These are phyloP conservation scores for Tylopilus sp. DNA, from an alignment of 768 basidiomycete genomes.

Conservation along the genomic window DNA sequence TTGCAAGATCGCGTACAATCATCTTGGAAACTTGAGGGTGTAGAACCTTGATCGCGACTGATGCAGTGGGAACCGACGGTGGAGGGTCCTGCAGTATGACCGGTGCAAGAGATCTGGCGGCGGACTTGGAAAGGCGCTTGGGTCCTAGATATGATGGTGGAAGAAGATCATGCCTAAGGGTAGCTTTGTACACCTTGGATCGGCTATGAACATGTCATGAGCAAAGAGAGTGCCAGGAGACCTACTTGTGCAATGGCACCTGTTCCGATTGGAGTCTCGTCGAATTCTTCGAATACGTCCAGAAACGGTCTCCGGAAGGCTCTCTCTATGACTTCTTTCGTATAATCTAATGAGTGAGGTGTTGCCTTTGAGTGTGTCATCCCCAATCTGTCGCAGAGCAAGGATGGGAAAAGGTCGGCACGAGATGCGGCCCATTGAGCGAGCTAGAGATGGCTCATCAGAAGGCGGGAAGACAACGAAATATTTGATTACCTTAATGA, in stretches of 20 bases:
- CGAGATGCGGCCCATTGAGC: constrained; percentile 99
- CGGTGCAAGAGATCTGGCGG: constrained; percentile 51
- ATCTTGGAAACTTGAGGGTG: constrained; percentile 83
- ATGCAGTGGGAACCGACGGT: constrained; percentile 73
- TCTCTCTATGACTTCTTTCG: constrained; percentile 72
- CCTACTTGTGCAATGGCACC: constrained; percentile 90
- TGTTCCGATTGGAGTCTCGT: constrained; percentile 85
- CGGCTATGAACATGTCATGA: not conserved
- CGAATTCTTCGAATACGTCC: constrained; percentile 89
- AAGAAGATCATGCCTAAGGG: constrained; percentile 77
- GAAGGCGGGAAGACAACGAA: constrained; percentile 5
- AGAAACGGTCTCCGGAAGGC: constrained; percentile 83
- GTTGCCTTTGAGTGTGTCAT: constrained; percentile 85
- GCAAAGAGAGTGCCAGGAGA: constrained; percentile 19
- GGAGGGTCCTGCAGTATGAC: constrained; percentile 49
- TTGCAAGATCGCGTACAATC: constrained; percentile 86
- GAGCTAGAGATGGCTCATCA: constrained; percentile 47
- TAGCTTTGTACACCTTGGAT: constrained; percentile 81
- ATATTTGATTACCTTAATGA: constrained; percentile 72
- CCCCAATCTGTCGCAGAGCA: constrained; percentile 81
- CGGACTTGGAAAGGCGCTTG: constrained; percentile 51
- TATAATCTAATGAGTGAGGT: constrained; percentile 78
- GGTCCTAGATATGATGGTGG: constrained; percentile 82
- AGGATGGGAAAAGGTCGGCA: constrained; percentile 86
- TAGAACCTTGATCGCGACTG: constrained; percentile 94